Percentiles rank a stretch among this genome's conserved stretches.
These are phyloP conservation scores for Fusarium continuum DNA, from an alignment of 2,329 filamentous ascomycete genomes.

Conservation along the genomic window DNA sequence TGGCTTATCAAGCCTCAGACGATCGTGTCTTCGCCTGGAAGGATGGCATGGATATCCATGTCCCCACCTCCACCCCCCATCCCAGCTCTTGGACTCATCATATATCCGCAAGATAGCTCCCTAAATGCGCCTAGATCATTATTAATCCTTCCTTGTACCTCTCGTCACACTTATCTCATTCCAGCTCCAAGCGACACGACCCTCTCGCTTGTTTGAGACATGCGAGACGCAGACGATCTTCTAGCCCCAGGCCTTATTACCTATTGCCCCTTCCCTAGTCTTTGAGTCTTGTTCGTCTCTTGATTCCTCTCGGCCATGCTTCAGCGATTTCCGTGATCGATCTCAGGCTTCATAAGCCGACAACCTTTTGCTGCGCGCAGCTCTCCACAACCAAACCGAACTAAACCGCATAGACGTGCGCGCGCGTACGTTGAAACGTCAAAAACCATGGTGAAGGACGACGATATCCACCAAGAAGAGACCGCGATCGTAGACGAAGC, in stretches of 20 bases:
- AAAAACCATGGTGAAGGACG: conserved; percentile 23
- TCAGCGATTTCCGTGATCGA: conserved; percentile 21
- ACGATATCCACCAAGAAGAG: conserved; percentile 5
- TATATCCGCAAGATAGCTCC: conserved; percentile 27
- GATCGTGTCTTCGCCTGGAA: conserved; percentile 18
- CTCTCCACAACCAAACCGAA: conserved; percentile 3
- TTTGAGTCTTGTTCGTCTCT: conserved; percentile 3
- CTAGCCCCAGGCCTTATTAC: neutral
- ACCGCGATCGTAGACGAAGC: conserved; percentile 45
- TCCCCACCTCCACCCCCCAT: conserved; percentile 36
- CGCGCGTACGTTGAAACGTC: neutral
- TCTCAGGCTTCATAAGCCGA: conserved; percentile 16
- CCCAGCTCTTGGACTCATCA: conserved; percentile 35
- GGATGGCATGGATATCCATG: conserved; percentile 1
- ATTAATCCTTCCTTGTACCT: conserved; percentile 31
- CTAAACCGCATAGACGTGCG: neutral
- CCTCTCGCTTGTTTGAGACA: conserved; percentile 24
- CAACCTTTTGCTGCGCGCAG: conserved; percentile 13
- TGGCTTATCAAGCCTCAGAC: neutral
- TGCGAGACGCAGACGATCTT: conserved; percentile 5
- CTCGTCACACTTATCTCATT: conserved; percentile 39
- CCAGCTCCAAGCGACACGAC: conserved; percentile 15
- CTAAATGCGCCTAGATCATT: conserved; percentile 22
- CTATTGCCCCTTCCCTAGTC: neutral
- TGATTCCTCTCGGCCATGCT: conserved; percentile 21